Conservation (phyloP, 2,329 filamentous ascomycete genomes). For the Berkeleyomyces basicola region DNA sequence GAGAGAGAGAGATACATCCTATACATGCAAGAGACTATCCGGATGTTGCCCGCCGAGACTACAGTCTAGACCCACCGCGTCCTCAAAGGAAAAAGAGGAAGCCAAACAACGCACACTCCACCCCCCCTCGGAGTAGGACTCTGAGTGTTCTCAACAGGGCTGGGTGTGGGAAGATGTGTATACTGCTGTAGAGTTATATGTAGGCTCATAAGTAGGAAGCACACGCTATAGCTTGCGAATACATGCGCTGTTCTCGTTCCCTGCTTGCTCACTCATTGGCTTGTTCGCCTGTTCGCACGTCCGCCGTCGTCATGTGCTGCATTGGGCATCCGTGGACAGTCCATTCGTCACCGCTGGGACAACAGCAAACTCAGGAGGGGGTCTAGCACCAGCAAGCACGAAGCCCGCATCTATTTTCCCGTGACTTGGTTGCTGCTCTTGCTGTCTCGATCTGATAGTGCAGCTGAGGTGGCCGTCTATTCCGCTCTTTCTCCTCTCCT, state of each 20-base stretch:
- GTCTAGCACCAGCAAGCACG: neutral
- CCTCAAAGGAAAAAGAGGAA: neutral
- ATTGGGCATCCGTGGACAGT: neutral
- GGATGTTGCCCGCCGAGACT: neutral
- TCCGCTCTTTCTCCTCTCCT: neutral
- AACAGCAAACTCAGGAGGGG: neutral
- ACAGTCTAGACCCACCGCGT: neutral
- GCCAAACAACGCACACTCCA: neutral
- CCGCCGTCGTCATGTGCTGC: neutral
- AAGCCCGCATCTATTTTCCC: neutral
- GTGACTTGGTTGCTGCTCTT: neutral
- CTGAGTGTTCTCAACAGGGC: neutral
- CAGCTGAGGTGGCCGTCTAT: neutral
- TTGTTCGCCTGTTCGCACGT: neutral
- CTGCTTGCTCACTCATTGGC: neutral
- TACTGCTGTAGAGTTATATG: neutral
- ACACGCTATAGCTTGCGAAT: neutral
- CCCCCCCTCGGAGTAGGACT: neutral
- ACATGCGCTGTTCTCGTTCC: neutral
- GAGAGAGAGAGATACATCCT: neutral
- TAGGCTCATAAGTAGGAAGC: neutral
- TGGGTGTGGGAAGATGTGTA: neutral
- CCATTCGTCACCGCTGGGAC: neutral
- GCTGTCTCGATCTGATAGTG: neutral
- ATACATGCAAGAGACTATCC: neutral